These are phyloP conservation scores for Penicillium polonicum DNA, from an alignment of 2,329 filamentous ascomycete species.

Conservation along the genomic window DNA sequence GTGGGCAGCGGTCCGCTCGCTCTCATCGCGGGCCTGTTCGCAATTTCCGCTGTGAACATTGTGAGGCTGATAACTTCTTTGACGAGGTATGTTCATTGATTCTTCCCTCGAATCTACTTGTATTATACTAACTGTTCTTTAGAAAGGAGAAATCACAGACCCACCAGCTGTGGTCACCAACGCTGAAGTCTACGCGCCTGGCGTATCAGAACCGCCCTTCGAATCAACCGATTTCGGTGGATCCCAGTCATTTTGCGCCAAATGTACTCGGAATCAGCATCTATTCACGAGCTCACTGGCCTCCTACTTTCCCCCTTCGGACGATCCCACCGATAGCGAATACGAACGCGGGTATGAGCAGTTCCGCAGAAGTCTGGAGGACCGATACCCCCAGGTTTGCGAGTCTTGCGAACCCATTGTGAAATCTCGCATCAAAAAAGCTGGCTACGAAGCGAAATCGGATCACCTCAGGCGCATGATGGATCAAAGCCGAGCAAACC, in stretches of 20 bases:
- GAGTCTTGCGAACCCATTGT: constrained; percentile 74
- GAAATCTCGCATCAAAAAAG: constrained; percentile 64
- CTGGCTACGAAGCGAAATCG: constrained; percentile 79
- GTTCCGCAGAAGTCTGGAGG: constrained; percentile 72
- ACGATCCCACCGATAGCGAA: constrained; percentile 66
- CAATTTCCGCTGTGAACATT: constrained; percentile 72
- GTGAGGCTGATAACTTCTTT: constrained; percentile 84
- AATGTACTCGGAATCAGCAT: constrained; percentile 85
- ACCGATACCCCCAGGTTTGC: constrained; percentile 86
- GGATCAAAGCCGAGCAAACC: constrained; percentile 55
- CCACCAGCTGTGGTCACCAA: constrained; percentile 66
- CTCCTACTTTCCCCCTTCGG: constrained; percentile 69
- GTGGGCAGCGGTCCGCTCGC: constrained; percentile 65
- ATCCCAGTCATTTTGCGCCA: constrained; percentile 64
- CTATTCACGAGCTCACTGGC: constrained; percentile 73
- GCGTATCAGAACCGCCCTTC: constrained; percentile 49
- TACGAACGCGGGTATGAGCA: constrained; percentile 68
- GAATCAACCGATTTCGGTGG: constrained; percentile 33
- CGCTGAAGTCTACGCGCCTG: constrained; percentile 33
- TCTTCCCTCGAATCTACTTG: neutral
- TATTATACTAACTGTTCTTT: constrained; percentile 16
- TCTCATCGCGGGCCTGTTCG: constrained; percentile 58
- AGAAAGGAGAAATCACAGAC: constrained; percentile 88
- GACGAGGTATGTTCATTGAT: constrained; percentile 66
- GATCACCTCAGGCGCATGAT: constrained; percentile 75